These are phyloP conservation scores for Rhodotorula sp. DNA, from an alignment of 1,284 basidiomycete genomes.

Conservation along the genomic window DNA sequence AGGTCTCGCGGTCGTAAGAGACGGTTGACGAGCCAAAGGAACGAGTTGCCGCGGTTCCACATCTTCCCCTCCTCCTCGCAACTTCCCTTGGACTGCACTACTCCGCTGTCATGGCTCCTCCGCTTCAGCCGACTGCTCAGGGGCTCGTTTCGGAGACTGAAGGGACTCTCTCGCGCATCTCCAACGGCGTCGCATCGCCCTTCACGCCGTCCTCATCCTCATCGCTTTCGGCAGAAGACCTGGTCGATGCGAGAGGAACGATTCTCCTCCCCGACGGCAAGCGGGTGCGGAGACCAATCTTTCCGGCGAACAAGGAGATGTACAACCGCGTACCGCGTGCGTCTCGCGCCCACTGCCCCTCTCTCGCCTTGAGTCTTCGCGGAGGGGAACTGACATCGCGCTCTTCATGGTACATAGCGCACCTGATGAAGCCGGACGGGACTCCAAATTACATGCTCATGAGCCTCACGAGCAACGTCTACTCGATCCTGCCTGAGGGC, in stretches of 20 bases:
- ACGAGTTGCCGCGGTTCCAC: no score
- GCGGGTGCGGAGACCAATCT: constrained; percentile 14
- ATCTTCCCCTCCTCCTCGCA: no score
- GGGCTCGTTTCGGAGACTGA: constrained; percentile 23
- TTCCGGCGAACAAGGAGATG: constrained; percentile 16
- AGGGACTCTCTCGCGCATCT: constrained; percentile 9
- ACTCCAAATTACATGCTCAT: constrained; percentile 40
- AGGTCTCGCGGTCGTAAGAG: no score
- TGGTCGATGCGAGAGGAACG: not conserved
- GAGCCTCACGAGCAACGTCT: constrained; percentile 32
- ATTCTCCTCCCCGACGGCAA: constrained; percentile 28
- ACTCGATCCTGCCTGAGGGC: constrained; percentile 36
- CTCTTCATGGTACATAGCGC: constrained; percentile 5
- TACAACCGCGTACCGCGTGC: constrained; percentile 28
- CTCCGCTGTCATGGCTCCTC: not conserved
- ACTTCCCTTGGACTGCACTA: not conserved
- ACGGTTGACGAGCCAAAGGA: no score
- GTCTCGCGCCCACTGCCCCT: not conserved
- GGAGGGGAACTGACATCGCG: not conserved
- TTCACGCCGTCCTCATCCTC: not conserved
- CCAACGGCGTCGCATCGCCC: not conserved
- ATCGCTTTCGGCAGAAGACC: not conserved
- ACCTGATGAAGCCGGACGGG: constrained; percentile 35
- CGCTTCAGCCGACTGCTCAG: constrained; percentile 1
- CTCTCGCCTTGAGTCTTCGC: not conserved